Base-by-base conservation (phyloP, 1,284 basidiomycete species). In the Ganoderma sinense region DNA sequence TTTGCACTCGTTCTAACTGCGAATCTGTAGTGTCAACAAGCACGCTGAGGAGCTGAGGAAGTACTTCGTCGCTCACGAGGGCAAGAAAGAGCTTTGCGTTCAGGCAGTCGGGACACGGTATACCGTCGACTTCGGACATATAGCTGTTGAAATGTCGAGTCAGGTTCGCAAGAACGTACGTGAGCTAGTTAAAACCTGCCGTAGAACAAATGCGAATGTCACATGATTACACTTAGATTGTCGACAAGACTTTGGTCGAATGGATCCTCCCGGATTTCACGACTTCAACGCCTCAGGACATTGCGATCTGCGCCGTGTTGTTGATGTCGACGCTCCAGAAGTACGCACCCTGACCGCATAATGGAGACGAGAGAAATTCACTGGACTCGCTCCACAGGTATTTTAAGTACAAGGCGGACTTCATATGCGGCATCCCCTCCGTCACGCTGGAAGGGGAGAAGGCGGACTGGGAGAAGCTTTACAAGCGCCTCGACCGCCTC, bases 201-300 rank as follows among this genome's bases (percentile, higher is more conserved):
- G 2, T 10, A n/a, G 7, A 8, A 11, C 16, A n/a, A 23, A 48
- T 11, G 4, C n/a, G n/a, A 1, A 36, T 36, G 7, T 48, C n/a
- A 48, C 8, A 13, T 10, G 5, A 23, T 48, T 11, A n/a, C 10
- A 23, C 11, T 48, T 48, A 48, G 45, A 71, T 87, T 58, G 65
- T 75, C 0, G 84, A 87, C 69, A 76, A 78, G 0, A 69, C 73
- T 0, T 69, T 87, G 1, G 78, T 78, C 4, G 78, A 81, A 0
- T 86, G 85, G 85, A 80, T 85, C 51, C 77, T 82, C 11, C 87
- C 87, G 0, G 72, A 79, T 39, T 88, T 87, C 74, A 80, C 84
- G 4, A 88, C 87, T 0, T 87, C 86, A 3, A 85, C 83, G 0
- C 11, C 45, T 1, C 80, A 77, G 23, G 87, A 88, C 65, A 82